Base-by-base conservation (phyloP, 768 basidiomycete species). In the Tremella fuciformis region DNA sequence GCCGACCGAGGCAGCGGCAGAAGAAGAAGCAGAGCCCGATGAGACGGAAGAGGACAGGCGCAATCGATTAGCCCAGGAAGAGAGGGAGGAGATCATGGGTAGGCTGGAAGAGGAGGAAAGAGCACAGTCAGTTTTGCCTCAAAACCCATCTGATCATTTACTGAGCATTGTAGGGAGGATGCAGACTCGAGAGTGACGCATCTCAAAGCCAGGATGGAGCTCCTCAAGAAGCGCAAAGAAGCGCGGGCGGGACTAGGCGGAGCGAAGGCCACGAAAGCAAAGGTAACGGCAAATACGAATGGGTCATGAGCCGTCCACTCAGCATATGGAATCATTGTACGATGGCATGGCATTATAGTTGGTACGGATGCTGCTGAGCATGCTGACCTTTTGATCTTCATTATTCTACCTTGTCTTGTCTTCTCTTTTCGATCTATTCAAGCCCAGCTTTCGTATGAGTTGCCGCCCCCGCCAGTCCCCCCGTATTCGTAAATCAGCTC, bases 61-160 rank as follows among this genome's bases (percentile, higher is more conserved):
- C 44, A 68, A 48, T 15, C 44, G 73, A 24, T 13, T 68, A 40
- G 66, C 60, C 8, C 51, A 67, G 34, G 72, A 76, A 55, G 75
- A 76, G 55, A 65, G 65, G 61, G 75, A 76, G 53, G 75, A 74
- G 63, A 74, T 76, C 25, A 67, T 76, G 53, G 53, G 58, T 48
- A 50, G 75, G 22, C 57, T 76, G 49, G 72, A 74, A 50, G 75
- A 74, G 50, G 73, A 76, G 54, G 63, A 70, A 42, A 49, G 75
- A 44, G 75, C 73, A 37, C 75, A 76, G 74, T 76, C 48, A 71
- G 74, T 24, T 56, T n/a, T 21, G 16, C 13, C 25, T 47, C 26
- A 22, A 25, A 21, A 26, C 18, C 15, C 29, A 19, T 16, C 26
- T 29, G 2, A 38, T 58, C 11, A 25, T 8, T 19, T 7, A 6